Percentiles rank a stretch among this genome's conserved stretches.
These are phyloP conservation scores for Exsudoporus floridanus DNA, from an alignment of 1,284 basidiomycete genomes.

Conservation along the genomic window DNA sequence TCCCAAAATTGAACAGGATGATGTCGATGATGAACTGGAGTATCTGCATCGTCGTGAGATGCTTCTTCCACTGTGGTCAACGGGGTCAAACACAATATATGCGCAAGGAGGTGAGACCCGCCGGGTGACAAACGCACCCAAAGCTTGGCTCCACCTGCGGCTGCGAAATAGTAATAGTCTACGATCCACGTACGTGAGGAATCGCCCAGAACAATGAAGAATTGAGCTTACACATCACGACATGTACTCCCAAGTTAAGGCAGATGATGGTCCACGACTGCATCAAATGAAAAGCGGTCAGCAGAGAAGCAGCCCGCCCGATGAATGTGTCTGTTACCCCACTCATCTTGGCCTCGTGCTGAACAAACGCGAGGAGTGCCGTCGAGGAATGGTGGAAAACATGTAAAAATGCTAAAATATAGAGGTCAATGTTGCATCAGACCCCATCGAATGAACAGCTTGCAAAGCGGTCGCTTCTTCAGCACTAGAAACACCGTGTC, in stretches of 20 bases:
- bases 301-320: conserved; percentile 4
- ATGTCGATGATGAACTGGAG: conserved; percentile 91
- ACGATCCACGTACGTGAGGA: conserved; percentile 7
- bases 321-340: conserved; percentile 49
- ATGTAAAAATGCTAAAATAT: conserved; percentile 81
- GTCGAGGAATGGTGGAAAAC: conserved; percentile 98
- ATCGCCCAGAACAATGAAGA: neutral
- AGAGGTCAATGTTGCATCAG: neutral
- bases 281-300: conserved; percentile 10
- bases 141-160: conserved; percentile 88
- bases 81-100: conserved; percentile 6
- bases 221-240: conserved; percentile 86
- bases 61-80: conserved; percentile 83
- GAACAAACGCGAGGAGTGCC: conserved; percentile 89
- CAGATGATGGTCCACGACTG: conserved; percentile 93
- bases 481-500: conserved; percentile 95
- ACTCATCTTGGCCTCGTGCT: conserved; percentile 86
- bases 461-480: conserved; percentile 95
- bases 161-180: conserved; percentile 98
- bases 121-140: conserved; percentile 61
- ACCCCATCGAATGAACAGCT: conserved; percentile 29
- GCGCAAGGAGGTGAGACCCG: neutral
- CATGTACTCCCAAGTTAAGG: conserved; percentile 92
- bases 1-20: conserved; percentile 84
- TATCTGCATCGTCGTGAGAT: conserved; percentile 94